phyloP scores from a whole-genome alignment of 192 early-diverging fungal species.

The Chytriomyces sp. region DNA sequence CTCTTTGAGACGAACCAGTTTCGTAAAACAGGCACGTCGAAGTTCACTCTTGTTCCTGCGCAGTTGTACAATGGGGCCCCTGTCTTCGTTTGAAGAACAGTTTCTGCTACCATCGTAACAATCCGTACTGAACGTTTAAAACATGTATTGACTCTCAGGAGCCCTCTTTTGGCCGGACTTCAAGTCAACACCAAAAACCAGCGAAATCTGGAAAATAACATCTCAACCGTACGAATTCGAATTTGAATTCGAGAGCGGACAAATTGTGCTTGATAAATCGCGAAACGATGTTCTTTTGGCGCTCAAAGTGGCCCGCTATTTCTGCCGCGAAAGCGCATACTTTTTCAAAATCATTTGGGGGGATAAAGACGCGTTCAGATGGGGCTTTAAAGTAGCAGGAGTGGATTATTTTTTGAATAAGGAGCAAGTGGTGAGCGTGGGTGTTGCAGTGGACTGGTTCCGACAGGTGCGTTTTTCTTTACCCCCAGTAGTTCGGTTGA shows the following conservation, averaged over 20 bases:
- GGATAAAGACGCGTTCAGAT: slow-evolving; percentile 48
- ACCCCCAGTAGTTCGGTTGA: too few relatives aligned
- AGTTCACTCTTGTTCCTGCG: too few relatives aligned
- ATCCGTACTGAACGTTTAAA: too few relatives aligned
- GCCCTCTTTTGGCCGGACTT: slow-evolving; percentile 54
- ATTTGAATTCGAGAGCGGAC: slow-evolving; percentile 31
- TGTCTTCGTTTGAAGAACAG: too few relatives aligned
- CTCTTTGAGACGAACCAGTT: slow-evolving; percentile 50
- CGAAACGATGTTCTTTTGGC: slow-evolving; percentile 4
- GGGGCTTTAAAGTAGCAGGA: slow-evolving; percentile 31
- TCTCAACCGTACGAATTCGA: slow-evolving; percentile 13
- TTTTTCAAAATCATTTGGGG: slow-evolving; percentile 30
- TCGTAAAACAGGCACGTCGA: slow-evolving; percentile 30
- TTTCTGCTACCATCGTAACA: too few relatives aligned
- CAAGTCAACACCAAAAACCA: not conserved
- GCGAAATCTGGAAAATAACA: slow-evolving; percentile 20
- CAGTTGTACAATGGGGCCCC: too few relatives aligned
- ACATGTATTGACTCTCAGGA: too few relatives aligned
- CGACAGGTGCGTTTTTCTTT: not conserved
- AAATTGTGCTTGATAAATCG: slow-evolving; percentile 25
- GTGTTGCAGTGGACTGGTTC: not conserved
- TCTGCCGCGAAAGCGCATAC: slow-evolving; percentile 9
- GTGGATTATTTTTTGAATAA: slow-evolving; percentile 19
- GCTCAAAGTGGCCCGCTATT: slow-evolving; percentile 21
- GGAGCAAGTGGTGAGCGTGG: slow-evolving; percentile 19